Evolutionary conservation across 2,329 filamentous ascomycete genomes (phyloP), one percentile per base, ranked within the genome.

Genomic region (Pezicula neosporulosa): DNA sequence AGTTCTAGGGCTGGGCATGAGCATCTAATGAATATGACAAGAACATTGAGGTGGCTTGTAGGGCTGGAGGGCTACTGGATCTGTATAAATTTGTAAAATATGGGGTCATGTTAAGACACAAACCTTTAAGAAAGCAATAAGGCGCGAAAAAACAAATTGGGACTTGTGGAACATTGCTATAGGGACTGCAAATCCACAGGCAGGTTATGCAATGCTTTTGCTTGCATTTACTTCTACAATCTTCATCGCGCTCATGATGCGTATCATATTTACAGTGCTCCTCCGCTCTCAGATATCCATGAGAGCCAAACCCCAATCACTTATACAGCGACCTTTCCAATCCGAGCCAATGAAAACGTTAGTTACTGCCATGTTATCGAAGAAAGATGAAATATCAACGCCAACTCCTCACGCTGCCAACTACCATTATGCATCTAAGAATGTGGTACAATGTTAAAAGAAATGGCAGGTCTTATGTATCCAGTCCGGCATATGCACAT

Each of bases 401-500:
- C 63, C 63, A 49, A 60, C 58, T 59, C 63, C 62, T 55, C 51
- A 59, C 59, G 57, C 60, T 62, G 44, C 52, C 51, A 50, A 51
- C 48, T 49, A 56, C 63, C 52, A 49, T 61, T 64, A 60, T 59
- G 60, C 65, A 63, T 64, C 51, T 65, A 62, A 55, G 51, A 61
- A 60, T 56, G 54, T 59, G 55, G 52, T 63, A 63, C 61, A 59
- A 59, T 49, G 44, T 57, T 48, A 49, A 57, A 57, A 58, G 53
- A 57, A 62, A 62, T 53, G 48, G 51, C 48, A 60, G 55, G 43
- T 28, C 44, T 58, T 54, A 62, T 57, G 70, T 72, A 50, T 76
- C 77, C 53, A 85, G 66, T 43, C 72, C 76, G 42, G 81, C 80
- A 70, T 83, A 87, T 45, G 80, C 77, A 63, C 86, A 83, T 53